phyloP scores from a whole-genome alignment of 768 basidiomycete species.

The Psilocybe tampanensis region DNA sequence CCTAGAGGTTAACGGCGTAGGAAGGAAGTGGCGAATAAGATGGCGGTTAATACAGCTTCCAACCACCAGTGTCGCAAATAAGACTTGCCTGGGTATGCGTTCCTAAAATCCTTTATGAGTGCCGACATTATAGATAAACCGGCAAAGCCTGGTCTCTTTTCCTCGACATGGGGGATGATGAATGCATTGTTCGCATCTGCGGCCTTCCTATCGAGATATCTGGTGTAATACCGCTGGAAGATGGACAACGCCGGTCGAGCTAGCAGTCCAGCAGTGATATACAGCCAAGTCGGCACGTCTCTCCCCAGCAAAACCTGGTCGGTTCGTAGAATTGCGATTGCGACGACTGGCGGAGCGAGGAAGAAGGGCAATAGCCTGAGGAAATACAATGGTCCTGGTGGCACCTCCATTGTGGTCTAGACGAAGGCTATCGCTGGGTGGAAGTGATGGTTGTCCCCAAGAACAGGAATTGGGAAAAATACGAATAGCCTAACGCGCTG shows the following conservation, averaged over 20 bases:
- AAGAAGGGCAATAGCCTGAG: constrained; percentile 13
- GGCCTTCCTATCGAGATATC: constrained; percentile 10
- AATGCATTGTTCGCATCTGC: constrained; percentile 12
- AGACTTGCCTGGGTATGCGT: constrained; percentile 45
- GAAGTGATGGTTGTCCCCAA: neutral
- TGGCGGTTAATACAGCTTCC: neutral
- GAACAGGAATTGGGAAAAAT: neutral
- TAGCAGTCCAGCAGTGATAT: constrained; percentile 3
- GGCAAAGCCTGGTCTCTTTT: constrained; percentile 12
- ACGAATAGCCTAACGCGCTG: neutral
- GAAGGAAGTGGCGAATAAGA: no score
- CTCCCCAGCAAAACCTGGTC: neutral
- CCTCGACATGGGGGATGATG: constrained; percentile 13
- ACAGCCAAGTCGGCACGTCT: constrained; percentile 7
- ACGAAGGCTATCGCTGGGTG: no score
- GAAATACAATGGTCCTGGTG: constrained; percentile 14
- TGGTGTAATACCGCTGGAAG: constrained; percentile 15
- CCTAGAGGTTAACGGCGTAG: no score
- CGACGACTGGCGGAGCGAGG: constrained; percentile 5
- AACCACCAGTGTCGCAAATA: neutral
- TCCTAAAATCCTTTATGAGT: constrained; percentile 10
- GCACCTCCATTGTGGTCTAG: constrained; percentile 4
- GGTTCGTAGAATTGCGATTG: neutral
- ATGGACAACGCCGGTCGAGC: constrained; percentile 13
- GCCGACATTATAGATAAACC: constrained; percentile 12